Evolutionary conservation across 805 yeast genomes (phyloP).

Genomic region (Teunomyces tritomae): DNA sequence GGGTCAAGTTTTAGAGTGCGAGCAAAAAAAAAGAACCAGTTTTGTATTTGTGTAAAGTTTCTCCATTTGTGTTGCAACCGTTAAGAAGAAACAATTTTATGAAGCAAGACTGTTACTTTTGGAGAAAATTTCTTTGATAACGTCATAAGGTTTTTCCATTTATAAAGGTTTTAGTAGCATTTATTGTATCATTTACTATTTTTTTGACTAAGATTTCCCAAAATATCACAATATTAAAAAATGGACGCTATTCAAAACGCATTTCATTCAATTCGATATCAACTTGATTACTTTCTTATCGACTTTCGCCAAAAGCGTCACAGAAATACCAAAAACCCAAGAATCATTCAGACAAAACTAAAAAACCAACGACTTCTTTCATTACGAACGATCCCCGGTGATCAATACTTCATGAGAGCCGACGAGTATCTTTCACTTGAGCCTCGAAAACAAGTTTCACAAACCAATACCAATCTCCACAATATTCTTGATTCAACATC

Average conservation of each 20-base stretch:
- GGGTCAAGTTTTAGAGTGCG: not conserved
- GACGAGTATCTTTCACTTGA: slow-evolving; percentile 32
- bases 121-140: too few species aligned
- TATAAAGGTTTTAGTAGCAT: too few species aligned
- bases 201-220: not conserved
- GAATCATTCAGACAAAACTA: slow-evolving; percentile 36
- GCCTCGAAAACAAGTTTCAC: not conserved
- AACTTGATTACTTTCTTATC: slow-evolving; percentile 29
- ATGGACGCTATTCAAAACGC: not conserved
- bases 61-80: too few species aligned
- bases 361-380: slow-evolving; percentile 33
- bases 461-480: not conserved
- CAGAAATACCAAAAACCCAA: slow-evolving; percentile 33
- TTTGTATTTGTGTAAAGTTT: not conserved
- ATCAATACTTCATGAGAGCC: slow-evolving; percentile 25
- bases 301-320: slow-evolving; percentile 39
- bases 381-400: slow-evolving; percentile 36
- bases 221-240: not conserved
- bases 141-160: too few species aligned
- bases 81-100: too few species aligned
- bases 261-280: slow-evolving; percentile 28
- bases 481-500: not conserved
- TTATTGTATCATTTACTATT: not conserved
- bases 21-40: not conserved
- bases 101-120: too few species aligned